Evolutionary conservation across 1,139 yeast genomes (phyloP).

Genomic region (Saccharomyces hybrid): DNA sequence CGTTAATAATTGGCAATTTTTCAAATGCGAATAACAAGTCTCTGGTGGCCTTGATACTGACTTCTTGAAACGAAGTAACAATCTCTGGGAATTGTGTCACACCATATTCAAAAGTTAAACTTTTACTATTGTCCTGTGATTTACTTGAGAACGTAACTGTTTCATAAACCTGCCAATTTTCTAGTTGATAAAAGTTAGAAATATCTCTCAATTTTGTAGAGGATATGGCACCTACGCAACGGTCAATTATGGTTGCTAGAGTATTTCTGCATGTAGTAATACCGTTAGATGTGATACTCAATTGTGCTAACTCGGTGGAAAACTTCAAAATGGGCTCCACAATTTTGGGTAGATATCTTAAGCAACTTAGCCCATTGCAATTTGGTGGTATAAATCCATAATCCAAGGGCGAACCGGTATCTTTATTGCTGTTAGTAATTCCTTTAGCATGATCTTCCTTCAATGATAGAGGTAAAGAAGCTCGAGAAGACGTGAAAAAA

Average conservation of each 20-base stretch:
- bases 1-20: conserved; percentile 35
- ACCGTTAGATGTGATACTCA: conserved; percentile 36
- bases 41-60: conserved; percentile 34
- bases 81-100: conserved; percentile 45
- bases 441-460: not conserved
- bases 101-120: conserved; percentile 30
- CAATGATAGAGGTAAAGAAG: conserved; percentile 14
- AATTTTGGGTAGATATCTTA: conserved; percentile 41
- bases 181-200: conserved; percentile 37
- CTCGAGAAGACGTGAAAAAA: conserved; percentile 35
- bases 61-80: conserved; percentile 37
- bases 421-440: conserved; percentile 10
- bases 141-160: conserved; percentile 10
- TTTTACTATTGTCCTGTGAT: conserved; percentile 10
- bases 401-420: conserved; percentile 29
- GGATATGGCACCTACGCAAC: conserved; percentile 42
- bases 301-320: conserved; percentile 40
- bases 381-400: conserved; percentile 55
- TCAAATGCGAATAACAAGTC: conserved; percentile 31
- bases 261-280: conserved; percentile 35
- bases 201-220: conserved; percentile 47
- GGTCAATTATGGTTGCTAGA: conserved; percentile 36
- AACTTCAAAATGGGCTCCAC: conserved; percentile 35
- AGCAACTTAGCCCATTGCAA: conserved; percentile 52
- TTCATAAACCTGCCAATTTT: conserved; percentile 36